These are phyloP conservation scores for Bauhinia variegata DNA, from an alignment of 306 rosid genomes.

Conservation along the genomic window DNA sequence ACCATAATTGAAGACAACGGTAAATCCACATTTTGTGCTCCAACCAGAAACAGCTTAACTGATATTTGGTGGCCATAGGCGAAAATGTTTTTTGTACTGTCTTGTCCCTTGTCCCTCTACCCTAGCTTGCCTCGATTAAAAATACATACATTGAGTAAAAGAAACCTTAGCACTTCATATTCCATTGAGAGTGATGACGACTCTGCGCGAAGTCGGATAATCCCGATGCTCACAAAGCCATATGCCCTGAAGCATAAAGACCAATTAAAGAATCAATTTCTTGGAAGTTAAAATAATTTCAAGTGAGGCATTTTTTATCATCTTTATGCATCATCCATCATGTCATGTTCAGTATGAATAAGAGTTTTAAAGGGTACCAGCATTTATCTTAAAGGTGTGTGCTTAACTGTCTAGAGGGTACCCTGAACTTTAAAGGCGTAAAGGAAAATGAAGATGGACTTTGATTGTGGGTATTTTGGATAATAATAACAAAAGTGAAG, in stretches of 20 bases:
- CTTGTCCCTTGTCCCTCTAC: too few species aligned
- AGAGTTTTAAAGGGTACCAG: too few species aligned
- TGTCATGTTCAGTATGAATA: too few species aligned
- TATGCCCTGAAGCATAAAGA: slow-evolving; percentile 68
- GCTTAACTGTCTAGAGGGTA: background rate
- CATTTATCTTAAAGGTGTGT: too few species aligned
- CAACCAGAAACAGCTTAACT: too few species aligned
- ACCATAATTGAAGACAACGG: too few species aligned
- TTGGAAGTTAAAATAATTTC: background rate
- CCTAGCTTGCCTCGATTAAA: slow-evolving; percentile 5
- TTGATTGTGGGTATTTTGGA: background rate
- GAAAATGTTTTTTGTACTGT: too few species aligned
- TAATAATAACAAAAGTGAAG: slow-evolving; percentile 15
- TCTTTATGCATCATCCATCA: too few species aligned
- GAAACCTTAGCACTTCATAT: slow-evolving; percentile 43
- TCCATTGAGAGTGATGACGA: slow-evolving; percentile 79
- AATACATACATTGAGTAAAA: background rate
- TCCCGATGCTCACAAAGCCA: slow-evolving; percentile 93
- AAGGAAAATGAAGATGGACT: background rate
- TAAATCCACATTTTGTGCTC: too few species aligned
- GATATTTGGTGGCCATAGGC: background rate
- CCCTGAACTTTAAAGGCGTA: background rate
- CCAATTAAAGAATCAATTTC: background rate
- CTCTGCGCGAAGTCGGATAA: slow-evolving; percentile 61
- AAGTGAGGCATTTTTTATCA: background rate